Evolutionary conservation across 345 rosid species (phyloP).

Genomic region (Gossypium arboreum): DNA sequence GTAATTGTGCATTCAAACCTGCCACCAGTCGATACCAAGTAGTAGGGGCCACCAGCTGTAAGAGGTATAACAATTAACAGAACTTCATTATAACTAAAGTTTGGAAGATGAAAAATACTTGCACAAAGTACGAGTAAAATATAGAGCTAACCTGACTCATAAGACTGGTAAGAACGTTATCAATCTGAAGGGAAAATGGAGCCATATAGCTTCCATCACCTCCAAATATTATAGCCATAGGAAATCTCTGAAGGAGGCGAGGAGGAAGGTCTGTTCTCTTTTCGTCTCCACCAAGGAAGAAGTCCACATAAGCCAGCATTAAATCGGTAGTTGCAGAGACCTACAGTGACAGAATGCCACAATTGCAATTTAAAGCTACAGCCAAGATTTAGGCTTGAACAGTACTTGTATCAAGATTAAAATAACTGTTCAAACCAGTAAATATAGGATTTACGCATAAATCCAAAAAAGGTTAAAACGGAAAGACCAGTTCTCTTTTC

Average conservation of each 20-base stretch:
- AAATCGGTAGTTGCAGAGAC: constrained; percentile 95
- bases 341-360: constrained; percentile 31
- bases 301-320: constrained; percentile 93
- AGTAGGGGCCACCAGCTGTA: constrained; percentile 81
- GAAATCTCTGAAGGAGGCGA: constrained; percentile 69
- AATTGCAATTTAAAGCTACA: background rate
- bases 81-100: constrained; percentile 19
- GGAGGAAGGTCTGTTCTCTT: constrained; percentile 96
- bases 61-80: constrained; percentile 18
- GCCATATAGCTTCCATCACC: constrained; percentile 99
- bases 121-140: background rate
- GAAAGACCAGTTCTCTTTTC: background rate
- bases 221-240: constrained; percentile 81
- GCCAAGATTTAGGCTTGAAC: background rate
- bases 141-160: constrained; percentile 74
- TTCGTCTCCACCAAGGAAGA: constrained; percentile 99
- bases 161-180: constrained; percentile 83
- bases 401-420: background rate
- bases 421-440: background rate
- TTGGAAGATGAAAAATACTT: constrained; percentile 5
- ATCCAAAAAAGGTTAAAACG: background rate
- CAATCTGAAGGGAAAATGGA: constrained; percentile 90
- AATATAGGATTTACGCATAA: background rate
- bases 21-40: constrained; percentile 95
- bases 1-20: constrained; percentile 95